phyloP scores from a whole-genome alignment of 495 filamentous ascomycete genomes.

The Trichoderma erinaceum region DNA sequence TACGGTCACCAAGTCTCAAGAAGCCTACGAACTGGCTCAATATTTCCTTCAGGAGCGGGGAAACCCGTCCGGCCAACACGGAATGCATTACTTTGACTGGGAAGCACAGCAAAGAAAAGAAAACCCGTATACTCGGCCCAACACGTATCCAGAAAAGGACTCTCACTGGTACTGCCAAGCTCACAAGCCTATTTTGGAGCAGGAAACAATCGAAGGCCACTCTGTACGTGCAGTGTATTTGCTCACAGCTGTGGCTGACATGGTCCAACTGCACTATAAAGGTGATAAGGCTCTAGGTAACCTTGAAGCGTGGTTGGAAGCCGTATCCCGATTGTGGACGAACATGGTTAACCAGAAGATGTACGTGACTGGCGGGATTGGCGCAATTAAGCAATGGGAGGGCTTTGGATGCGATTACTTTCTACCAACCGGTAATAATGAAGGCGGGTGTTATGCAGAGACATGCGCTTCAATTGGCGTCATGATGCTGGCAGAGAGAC shows the following conservation, averaged over 20 bases:
- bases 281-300: constrained; percentile 24
- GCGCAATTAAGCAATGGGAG: constrained; percentile 54
- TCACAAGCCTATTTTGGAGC: constrained; percentile 47
- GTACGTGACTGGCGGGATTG: constrained; percentile 57
- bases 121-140: constrained; percentile 37
- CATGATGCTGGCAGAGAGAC: constrained; percentile 52
- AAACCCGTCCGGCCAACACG: constrained; percentile 43
- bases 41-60: constrained; percentile 56
- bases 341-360: constrained; percentile 55
- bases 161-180: constrained; percentile 50
- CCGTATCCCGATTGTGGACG: constrained; percentile 45
- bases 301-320: constrained; percentile 27
- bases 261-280: constrained; percentile 29
- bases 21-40: constrained; percentile 44
- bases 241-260: constrained; percentile 34
- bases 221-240: constrained; percentile 56
- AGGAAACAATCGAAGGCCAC: constrained; percentile 52
- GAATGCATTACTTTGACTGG: constrained; percentile 45
- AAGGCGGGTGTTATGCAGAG: constrained; percentile 57
- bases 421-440: constrained; percentile 49
- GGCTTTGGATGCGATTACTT: constrained; percentile 57
- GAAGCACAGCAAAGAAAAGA: constrained; percentile 48
- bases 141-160: constrained; percentile 34
- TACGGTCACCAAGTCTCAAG: constrained; percentile 37
- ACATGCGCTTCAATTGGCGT: constrained; percentile 57